Base-by-base conservation (phyloP, 768 basidiomycete genomes). In the Tricholoma bakamatsutake region DNA sequence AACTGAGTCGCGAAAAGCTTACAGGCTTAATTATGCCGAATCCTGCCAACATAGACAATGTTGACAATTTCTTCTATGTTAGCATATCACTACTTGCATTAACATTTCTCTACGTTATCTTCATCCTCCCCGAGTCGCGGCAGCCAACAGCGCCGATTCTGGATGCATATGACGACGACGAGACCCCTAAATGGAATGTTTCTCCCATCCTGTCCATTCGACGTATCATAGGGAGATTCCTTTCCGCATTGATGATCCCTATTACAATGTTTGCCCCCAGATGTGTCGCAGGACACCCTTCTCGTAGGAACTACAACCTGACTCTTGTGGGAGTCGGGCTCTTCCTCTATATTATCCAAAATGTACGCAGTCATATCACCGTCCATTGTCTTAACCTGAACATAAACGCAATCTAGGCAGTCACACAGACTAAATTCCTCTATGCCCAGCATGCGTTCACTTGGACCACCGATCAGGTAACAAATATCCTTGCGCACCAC, bases 381-480 rank as follows among this genome's bases (percentile, higher is more conserved):
- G 4, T 30, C 17, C 15, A 3, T 7, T 48, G 28, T n/a, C 30
- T 1, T 48, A 30, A 31, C n/a, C 10, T 31, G 13, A 48, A 12
- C n/a, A 8, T 4, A 11, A 31, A n/a, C 9, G 7, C 24, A 5
- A 31, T 30, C n/a, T 48, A 48, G 46, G 46, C 46, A 48, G 46
- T 48, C 17, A 7, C 46, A 7, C 46, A 48, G 46, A 30, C 46
- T 56, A 92, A 91, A 67, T 90, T 90, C 60, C 70, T 91, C 34
- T 93, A 90, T 58, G 88, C 85, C 0, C 81, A 83, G 60, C 85
- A 90, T 63, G 72, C 85, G 9, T 90, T 85, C 62, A 66, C 72
- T 10, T 90, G 89, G 89, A 77, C 75, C 12, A 77, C 87, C 10
- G 80, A 80, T 35, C 74, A 84, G 74, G 80, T 67, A 62, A 39